Evolutionary conservation across 2,329 filamentous ascomycete genomes (phyloP), one percentile per base, ranked within the genome.

Genomic region (Leptographium procerum): DNA sequence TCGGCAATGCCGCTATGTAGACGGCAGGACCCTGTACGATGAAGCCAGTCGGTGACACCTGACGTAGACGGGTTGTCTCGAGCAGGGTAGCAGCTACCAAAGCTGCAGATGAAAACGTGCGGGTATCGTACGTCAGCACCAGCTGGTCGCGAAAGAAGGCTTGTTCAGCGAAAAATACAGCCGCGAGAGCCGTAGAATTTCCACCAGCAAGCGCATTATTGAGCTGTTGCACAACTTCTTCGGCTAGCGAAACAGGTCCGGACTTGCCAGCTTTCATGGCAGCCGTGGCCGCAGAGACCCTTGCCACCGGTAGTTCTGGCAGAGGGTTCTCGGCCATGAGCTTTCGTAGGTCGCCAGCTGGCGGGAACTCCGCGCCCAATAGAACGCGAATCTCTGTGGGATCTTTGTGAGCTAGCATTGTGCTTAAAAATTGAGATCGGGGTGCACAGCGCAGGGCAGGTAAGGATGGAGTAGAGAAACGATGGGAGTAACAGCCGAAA

Each of bases 281-380:
- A 16, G 56, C 48, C 6, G 34, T 28, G 9, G 56, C 56, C 2
- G 48, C 50, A 11, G 24, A 24, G 6, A 57, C 16, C 2, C 36
- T 28, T n/a, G 26, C 28, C 2, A 36, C 9, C 6, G 56, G n/a
- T 9, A 57, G 56, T 26, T 47, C 34, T 13, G 56, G 50, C 16
- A 57, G 50, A 22, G 56, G 50, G 36, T 57, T 13, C 16, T 57
- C 50, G 4, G 34, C 34, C 56, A 57, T 57, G 8, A 57, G 50
- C 22, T 53, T 33, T 16, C 56, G 56, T 13, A 57, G 36, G 40
- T 52, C 36, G 26, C 34, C 50, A 4, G 48, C 36, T 9, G 56
- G 56, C 1, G 48, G 56, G 11, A 48, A 45, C 34, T 53, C 56
- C 0, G 50, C 22, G 13, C 3, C n/a, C 26, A 28, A n/a, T 29